Evolutionary conservation across 805 yeast species (phyloP).

Genomic region (Maudiozyma turicensis): DNA sequence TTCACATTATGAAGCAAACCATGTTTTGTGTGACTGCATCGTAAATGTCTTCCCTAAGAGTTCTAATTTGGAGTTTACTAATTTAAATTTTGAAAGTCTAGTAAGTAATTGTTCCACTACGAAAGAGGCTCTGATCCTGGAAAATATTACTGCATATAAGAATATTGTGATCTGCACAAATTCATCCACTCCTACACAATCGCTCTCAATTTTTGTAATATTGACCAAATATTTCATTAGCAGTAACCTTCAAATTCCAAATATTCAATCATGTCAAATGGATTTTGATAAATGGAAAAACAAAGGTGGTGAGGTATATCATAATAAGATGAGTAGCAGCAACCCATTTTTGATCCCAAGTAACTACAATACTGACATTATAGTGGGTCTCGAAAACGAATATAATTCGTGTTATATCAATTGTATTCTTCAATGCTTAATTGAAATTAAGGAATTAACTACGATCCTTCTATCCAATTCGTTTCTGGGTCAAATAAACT

Average conservation of each 20-base stretch:
- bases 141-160: background rate
- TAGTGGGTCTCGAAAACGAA: slow-evolving; percentile 67
- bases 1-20: background rate
- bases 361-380: slow-evolving; percentile 23
- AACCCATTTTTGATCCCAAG: background rate
- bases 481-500: background rate
- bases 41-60: background rate
- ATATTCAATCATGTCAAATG: background rate
- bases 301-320: background rate
- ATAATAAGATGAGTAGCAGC: background rate
- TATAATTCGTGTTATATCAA: slow-evolving; percentile 95
- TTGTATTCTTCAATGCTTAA: slow-evolving; percentile 76
- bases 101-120: background rate
- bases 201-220: slow-evolving; percentile 1
- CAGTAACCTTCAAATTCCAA: background rate
- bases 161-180: background rate
- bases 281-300: background rate
- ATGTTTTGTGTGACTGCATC: background rate
- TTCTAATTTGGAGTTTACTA: background rate
- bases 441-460: slow-evolving; percentile 60
- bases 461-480: slow-evolving; percentile 9
- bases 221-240: background rate
- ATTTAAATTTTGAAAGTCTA: background rate
- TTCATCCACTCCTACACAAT: background rate
- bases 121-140: background rate